Conservation (phyloP, 2,329 filamentous ascomycete genomes). For the Penicillium sumatraense region DNA sequence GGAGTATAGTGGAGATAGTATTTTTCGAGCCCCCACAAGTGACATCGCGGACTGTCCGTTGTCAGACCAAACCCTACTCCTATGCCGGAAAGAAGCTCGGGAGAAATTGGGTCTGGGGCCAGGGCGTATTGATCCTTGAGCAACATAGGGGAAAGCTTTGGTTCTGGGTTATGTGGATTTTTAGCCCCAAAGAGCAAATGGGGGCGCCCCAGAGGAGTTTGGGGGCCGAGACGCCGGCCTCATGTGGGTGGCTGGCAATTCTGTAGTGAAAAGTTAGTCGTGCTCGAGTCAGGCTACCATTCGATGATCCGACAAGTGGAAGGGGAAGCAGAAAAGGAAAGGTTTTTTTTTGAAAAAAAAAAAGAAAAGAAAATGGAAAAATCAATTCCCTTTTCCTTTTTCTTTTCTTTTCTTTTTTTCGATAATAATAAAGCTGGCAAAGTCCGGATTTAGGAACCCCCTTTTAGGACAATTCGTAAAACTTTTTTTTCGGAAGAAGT, state of each 20-base stretch:
- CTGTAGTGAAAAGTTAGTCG: constrained; percentile 12
- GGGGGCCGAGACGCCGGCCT: constrained; percentile 26
- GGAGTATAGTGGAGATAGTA: background rate
- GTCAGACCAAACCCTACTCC: constrained; percentile 17
- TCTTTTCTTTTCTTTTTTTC: too few species aligned
- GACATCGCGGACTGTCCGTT: constrained; percentile 22
- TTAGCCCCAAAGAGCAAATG: constrained; percentile 28
- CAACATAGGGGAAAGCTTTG: constrained; percentile 17
- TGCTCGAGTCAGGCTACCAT: constrained; percentile 7
- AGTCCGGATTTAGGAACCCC: background rate
- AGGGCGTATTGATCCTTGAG: constrained; percentile 27
- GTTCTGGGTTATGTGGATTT: constrained; percentile 17
- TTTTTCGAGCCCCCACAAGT: constrained; percentile 24
- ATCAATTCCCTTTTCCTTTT: too few species aligned
- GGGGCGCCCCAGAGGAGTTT: constrained; percentile 18
- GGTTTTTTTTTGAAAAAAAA: constrained; percentile 10
- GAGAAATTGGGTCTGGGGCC: constrained; percentile 22
- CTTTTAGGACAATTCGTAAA: background rate
- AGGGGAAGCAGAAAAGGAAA: constrained; percentile 11
- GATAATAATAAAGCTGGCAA: background rate
- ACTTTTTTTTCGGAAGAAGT: background rate
- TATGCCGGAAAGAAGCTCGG: constrained; percentile 13
- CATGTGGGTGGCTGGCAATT: constrained; percentile 13
- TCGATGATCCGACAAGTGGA: background rate
- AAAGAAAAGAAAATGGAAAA: constrained; percentile 9